Percentiles rank a stretch among this genome's conserved stretches.
Conservation (phyloP, 1,284 basidiomycete species). For the Gastroboletus turbinatus region DNA sequence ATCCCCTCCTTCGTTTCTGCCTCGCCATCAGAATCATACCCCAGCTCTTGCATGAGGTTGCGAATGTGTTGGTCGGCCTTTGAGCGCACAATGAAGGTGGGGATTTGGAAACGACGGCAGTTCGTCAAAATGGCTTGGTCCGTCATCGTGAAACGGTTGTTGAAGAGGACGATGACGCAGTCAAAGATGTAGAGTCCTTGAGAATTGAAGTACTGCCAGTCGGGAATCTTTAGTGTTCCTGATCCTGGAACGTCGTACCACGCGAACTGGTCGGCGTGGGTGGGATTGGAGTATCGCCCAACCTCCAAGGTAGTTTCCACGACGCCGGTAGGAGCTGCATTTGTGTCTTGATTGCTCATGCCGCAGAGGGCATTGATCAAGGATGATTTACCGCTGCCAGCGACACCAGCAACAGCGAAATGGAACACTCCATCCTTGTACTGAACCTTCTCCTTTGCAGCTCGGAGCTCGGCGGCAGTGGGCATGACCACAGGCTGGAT, state of each 20-base stretch:
- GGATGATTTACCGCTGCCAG: constrained; percentile 40
- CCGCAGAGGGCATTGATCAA: constrained; percentile 37
- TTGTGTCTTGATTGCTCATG: constrained; percentile 22
- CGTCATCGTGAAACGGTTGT: constrained; percentile 35
- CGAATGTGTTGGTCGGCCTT: constrained; percentile 36
- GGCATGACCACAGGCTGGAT: constrained; percentile 34
- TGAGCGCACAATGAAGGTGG: constrained; percentile 38
- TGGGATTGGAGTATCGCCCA: constrained; percentile 31
- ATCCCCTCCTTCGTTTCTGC: constrained; percentile 13
- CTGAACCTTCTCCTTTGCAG: constrained; percentile 23
- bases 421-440: constrained; percentile 32
- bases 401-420: constrained; percentile 34
- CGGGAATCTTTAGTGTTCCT: constrained; percentile 33
- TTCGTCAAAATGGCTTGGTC: constrained; percentile 33
- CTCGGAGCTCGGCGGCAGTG: constrained; percentile 23
- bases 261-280: constrained; percentile 22
- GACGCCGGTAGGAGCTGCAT: constrained; percentile 34
- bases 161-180: constrained; percentile 32
- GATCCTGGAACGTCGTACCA: constrained; percentile 42
- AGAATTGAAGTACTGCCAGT: constrained; percentile 40
- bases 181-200: constrained; percentile 41
- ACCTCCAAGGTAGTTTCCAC: constrained; percentile 30
- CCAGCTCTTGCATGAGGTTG: constrained; percentile 32
- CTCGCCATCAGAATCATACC: constrained; percentile 29
- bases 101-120: constrained; percentile 33